Conservation (phyloP, 1,284 basidiomycete species). For the Porodaedalea pini region DNA sequence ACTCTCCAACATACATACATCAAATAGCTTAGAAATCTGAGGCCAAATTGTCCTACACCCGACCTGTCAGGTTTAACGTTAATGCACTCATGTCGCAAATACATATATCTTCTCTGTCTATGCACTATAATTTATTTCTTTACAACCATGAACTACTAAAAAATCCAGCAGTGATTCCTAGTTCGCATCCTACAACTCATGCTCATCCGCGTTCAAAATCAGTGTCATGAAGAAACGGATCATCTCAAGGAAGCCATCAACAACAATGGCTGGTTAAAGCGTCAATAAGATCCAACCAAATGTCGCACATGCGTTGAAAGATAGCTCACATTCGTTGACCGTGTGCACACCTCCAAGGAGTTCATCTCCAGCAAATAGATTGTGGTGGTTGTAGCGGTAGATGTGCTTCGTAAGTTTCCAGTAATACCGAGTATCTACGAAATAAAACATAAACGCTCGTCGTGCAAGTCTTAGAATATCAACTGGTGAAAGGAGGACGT, state of each 20-base stretch:
- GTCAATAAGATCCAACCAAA: neutral
- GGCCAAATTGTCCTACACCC: no score
- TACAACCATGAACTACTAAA: no score
- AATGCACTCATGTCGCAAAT: no score
- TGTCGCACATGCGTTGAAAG: neutral
- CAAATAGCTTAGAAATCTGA: no score
- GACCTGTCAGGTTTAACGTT: no score
- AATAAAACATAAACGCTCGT: neutral
- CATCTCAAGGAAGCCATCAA: slow-evolving; percentile 39
- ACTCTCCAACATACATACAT: no score
- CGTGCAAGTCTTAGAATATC: neutral
- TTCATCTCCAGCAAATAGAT: slow-evolving; percentile 10
- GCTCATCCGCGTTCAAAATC: slow-evolving; percentile 47
- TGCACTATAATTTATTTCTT: no score
- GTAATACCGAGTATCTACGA: slow-evolving; percentile 44
- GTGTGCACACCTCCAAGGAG: slow-evolving; percentile 22
- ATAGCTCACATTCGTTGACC: slow-evolving; percentile 38
- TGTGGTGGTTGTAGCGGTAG: slow-evolving; percentile 45
- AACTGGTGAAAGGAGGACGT: slow-evolving; percentile 10
- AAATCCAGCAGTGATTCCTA: no score
- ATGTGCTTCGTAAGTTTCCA: slow-evolving; percentile 47
- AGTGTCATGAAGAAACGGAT: slow-evolving; percentile 45
- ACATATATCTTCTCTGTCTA: no score
- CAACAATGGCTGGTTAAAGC: slow-evolving; percentile 32
- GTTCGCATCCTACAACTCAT: slow-evolving; percentile 6